These are phyloP conservation scores for Pinus albicaulis DNA, from an alignment of 75 land plant genomes.

Conservation along the genomic window DNA sequence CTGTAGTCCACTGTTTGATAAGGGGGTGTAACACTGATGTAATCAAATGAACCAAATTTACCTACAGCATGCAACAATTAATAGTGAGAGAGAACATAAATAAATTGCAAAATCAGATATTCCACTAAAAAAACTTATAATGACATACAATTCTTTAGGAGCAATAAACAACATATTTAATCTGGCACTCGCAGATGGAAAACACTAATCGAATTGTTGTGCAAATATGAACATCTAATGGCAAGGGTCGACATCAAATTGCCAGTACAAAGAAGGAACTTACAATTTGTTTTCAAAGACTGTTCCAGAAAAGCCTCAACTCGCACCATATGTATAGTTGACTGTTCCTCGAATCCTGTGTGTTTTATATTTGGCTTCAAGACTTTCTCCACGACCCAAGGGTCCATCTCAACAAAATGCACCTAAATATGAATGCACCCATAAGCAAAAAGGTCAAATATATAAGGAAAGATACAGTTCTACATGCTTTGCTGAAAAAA, in stretches of 20 bases:
- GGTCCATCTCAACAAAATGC: conserved; percentile 99
- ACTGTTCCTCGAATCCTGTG: conserved; percentile 71
- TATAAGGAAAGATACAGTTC: background rate
- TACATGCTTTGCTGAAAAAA: background rate
- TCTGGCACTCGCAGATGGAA: conserved; percentile 5
- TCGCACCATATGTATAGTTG: conserved; percentile 63
- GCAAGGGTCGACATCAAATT: background rate
- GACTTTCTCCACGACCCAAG: conserved; percentile 92
- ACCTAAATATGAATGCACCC: conserved; percentile 36
- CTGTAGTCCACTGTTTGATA: conserved; percentile 79
- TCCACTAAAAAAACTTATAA: background rate
- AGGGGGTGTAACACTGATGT: conserved; percentile 96
- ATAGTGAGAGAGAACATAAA: background rate
- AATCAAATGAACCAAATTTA: conserved; percentile 70
- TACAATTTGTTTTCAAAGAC: conserved; percentile 38
- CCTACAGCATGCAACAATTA: conserved; percentile 9
- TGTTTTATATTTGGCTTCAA: conserved; percentile 76
- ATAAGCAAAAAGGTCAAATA: background rate
- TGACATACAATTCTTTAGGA: background rate
- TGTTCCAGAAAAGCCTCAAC: conserved; percentile 78
- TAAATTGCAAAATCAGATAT: background rate
- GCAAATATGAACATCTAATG: background rate
- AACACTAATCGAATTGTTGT: conserved; percentile 1
- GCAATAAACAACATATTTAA: background rate
- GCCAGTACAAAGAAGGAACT: conserved; percentile 7